These are phyloP conservation scores for Kurtzmaniella quercitrusa DNA, from an alignment of 1,139 yeast genomes.

Conservation along the genomic window DNA sequence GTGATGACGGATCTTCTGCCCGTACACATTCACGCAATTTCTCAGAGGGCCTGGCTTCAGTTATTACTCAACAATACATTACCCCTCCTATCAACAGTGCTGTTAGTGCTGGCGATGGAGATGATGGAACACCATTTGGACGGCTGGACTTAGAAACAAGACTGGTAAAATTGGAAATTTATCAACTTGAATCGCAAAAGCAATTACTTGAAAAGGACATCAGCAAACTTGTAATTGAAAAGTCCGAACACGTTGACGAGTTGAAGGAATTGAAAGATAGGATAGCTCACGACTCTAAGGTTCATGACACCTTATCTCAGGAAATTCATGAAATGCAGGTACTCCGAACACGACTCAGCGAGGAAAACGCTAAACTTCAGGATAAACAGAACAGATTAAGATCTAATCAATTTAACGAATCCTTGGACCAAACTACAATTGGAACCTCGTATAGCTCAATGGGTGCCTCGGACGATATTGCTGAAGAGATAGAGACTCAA, in stretches of 20 bases:
- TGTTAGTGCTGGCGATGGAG: conserved; percentile 14
- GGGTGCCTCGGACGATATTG: conserved; percentile 4
- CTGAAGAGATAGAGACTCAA: conserved; percentile 37
- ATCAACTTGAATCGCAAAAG: conserved; percentile 30
- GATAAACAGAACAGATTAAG: conserved; percentile 1
- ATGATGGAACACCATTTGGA: conserved; percentile 5
- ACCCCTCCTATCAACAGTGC: conserved; percentile 34
- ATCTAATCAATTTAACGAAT: background rate
- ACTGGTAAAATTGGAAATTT: conserved; percentile 37
- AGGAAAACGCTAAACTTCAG: conserved; percentile 21
- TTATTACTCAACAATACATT: conserved; percentile 18
- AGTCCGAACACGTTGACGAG: conserved; percentile 22
- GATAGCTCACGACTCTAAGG: conserved; percentile 19
- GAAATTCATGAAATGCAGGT: conserved; percentile 28
- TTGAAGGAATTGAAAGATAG: conserved; percentile 22
- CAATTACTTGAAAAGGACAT: conserved; percentile 25
- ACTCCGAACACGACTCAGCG: conserved; percentile 21
- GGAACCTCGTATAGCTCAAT: background rate
- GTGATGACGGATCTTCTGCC: conserved; percentile 6
- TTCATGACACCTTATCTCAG: conserved; percentile 22
- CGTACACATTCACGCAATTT: conserved; percentile 33
- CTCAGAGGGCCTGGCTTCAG: conserved; percentile 36
- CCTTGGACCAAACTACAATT: background rate
- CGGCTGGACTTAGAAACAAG: conserved; percentile 30
- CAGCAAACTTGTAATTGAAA: conserved; percentile 26